Conservation (phyloP, 306 rosid genomes). For the Fragaria ananassa region DNA sequence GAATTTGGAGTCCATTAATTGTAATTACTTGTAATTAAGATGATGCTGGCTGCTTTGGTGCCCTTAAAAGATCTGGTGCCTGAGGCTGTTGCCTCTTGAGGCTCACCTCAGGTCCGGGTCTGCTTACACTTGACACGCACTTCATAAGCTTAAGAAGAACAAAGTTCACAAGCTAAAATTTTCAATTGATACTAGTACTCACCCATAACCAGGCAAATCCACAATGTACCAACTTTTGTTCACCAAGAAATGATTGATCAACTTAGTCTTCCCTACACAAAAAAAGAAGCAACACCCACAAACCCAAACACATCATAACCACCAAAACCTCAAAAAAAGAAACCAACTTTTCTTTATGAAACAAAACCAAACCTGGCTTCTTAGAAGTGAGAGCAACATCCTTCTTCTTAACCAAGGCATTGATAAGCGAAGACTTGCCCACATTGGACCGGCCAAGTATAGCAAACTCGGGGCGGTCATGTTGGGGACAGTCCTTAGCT, state of each 20-base stretch:
- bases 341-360: neutral
- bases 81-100: too few species aligned
- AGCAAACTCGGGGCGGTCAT: slow-evolving; percentile 76
- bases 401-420: slow-evolving; percentile 77
- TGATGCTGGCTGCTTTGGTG: too few species aligned
- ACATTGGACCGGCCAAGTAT: slow-evolving; percentile 91
- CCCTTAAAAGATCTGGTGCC: too few species aligned
- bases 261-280: slow-evolving; percentile 83
- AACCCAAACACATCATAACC: neutral
- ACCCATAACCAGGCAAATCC: slow-evolving; percentile 98
- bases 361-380: slow-evolving; percentile 86
- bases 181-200: slow-evolving; percentile 2
- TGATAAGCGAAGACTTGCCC: slow-evolving; percentile 90
- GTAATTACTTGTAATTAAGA: too few species aligned
- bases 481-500: slow-evolving; percentile 76
- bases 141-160: neutral
- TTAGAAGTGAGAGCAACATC: slow-evolving; percentile 91
- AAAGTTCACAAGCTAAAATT: neutral
- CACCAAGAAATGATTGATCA: slow-evolving; percentile 89
- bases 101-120: too few species aligned
- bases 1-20: too few species aligned
- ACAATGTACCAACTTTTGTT: slow-evolving; percentile 90
- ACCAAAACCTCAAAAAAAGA: neutral
- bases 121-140: neutral
- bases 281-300: slow-evolving; percentile 1